phyloP scores from a whole-genome alignment of 148 eudicot genomes.

The Persicaria maculosa region DNA sequence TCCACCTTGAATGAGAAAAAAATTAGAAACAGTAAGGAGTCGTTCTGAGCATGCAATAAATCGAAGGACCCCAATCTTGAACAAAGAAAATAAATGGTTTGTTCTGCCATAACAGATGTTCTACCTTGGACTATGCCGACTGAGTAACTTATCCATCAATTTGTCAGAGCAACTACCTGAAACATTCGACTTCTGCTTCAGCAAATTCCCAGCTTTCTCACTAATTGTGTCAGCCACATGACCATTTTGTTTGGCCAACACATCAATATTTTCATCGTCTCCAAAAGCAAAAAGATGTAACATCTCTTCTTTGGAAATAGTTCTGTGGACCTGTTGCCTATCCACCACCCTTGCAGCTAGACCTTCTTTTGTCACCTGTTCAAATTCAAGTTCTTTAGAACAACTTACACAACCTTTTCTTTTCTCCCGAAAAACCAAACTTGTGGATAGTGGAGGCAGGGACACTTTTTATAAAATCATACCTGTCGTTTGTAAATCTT shows the following conservation, averaged over 20 bases:
- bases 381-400: slow-evolving; percentile 12
- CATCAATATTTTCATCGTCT: slow-evolving; percentile 62
- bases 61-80: background rate
- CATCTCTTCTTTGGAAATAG: slow-evolving; percentile 96
- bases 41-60: background rate
- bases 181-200: slow-evolving; percentile 35
- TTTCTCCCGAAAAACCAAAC: background rate
- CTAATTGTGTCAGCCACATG: slow-evolving; percentile 20
- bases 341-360: slow-evolving; percentile 99
- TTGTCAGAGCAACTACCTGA: slow-evolving; percentile 60
- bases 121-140: slow-evolving; percentile 76
- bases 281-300: slow-evolving; percentile 84
- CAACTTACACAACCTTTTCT: background rate
- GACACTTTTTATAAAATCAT: slow-evolving; percentile 6
- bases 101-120: background rate
- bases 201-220: slow-evolving; percentile 27
- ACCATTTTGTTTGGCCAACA: slow-evolving; percentile 29
- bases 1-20: slow-evolving; percentile 52
- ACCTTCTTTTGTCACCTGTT: slow-evolving; percentile 93
- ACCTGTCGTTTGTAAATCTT: slow-evolving; percentile 99
- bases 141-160: slow-evolving; percentile 59
- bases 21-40: background rate
- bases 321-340: slow-evolving; percentile 88
- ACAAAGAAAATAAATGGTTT: background rate
- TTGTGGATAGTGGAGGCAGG: background rate